phyloP scores from a whole-genome alignment of 2,329 filamentous ascomycete genomes.

The Monosporascus sp. region DNA sequence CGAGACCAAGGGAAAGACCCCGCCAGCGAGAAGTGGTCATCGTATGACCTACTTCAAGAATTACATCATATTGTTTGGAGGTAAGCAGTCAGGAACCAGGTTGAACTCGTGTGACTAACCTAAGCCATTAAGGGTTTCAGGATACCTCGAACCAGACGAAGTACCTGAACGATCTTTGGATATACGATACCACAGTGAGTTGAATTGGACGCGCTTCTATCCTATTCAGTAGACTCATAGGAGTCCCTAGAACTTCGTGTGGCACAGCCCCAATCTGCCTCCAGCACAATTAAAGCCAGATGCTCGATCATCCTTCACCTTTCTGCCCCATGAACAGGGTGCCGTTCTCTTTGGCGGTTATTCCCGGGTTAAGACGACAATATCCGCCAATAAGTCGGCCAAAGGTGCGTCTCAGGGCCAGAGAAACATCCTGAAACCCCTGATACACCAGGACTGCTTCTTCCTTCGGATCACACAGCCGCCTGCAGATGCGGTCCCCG shows the following conservation, averaged over 20 bases:
- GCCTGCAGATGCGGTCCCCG: conserved; percentile 58
- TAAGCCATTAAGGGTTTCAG: conserved; percentile 61
- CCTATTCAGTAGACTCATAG: conserved; percentile 7
- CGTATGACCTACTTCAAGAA: conserved; percentile 97
- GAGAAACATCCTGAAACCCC: conserved; percentile 73
- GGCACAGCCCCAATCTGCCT: conserved; percentile 73
- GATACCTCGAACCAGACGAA: conserved; percentile 93
- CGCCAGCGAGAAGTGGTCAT: conserved; percentile 84
- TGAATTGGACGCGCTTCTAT: neutral
- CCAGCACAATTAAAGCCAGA: conserved; percentile 83
- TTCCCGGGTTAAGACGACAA: conserved; percentile 76
- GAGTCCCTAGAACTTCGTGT: conserved; percentile 63
- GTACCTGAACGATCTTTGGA: conserved; percentile 89
- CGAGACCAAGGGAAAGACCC: conserved; percentile 72
- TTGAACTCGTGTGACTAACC: conserved; percentile 6
- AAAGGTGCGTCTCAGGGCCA: conserved; percentile 57
- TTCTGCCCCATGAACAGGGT: conserved; percentile 85
- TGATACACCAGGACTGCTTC: conserved; percentile 94
- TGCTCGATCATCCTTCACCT: conserved; percentile 82
- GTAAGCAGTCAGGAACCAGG: conserved; percentile 11
- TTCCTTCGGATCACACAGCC: conserved; percentile 78
- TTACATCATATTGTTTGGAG: conserved; percentile 92
- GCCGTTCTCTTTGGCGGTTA: conserved; percentile 92
- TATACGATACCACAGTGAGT: conserved; percentile 70
- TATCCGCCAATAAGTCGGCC: conserved; percentile 56